Conservation (phyloP, 148 eudicot species). For the Nyssa sinensis region DNA sequence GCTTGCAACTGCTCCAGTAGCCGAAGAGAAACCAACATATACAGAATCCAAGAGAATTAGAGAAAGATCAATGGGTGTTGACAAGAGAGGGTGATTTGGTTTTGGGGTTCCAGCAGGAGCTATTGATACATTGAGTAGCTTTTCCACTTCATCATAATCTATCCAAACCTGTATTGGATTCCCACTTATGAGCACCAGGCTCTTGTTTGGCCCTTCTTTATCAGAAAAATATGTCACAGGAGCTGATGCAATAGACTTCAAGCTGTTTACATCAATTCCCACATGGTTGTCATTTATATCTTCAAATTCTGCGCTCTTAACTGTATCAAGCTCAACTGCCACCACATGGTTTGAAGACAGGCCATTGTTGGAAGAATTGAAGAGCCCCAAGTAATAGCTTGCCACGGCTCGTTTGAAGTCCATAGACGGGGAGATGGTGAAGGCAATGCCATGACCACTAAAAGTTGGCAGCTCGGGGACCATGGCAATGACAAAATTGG, state of each 20-base stretch:
- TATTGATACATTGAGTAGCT: conserved; percentile 33
- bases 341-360: too few relatives aligned
- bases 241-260: conserved; percentile 29
- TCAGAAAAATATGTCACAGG: conserved; percentile 34
- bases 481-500: conserved; percentile 18
- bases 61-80: conserved; percentile 19
- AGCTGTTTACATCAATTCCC: conserved; percentile 38
- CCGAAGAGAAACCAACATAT: conserved; percentile 35
- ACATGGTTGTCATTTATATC: conserved; percentile 38
- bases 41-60: conserved; percentile 23
- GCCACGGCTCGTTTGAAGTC: conserved; percentile 12
- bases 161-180: conserved; percentile 42
- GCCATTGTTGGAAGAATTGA: conserved; percentile 16
- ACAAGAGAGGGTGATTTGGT: conserved; percentile 15
- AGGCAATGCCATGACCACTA: conserved; percentile 23
- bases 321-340: conserved; percentile 35
- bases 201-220: conserved; percentile 11
- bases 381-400: conserved; percentile 18
- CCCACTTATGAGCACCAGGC: conserved; percentile 27
- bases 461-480: not conserved
- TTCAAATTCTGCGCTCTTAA: conserved; percentile 20
- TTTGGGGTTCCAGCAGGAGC: conserved; percentile 27
- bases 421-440: conserved; percentile 17
- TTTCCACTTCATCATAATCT: conserved; percentile 29
- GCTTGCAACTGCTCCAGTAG: conserved; percentile 13